Base-by-base conservation (phyloP, 1,284 basidiomycete species). In the Heterobasidion annosum region DNA sequence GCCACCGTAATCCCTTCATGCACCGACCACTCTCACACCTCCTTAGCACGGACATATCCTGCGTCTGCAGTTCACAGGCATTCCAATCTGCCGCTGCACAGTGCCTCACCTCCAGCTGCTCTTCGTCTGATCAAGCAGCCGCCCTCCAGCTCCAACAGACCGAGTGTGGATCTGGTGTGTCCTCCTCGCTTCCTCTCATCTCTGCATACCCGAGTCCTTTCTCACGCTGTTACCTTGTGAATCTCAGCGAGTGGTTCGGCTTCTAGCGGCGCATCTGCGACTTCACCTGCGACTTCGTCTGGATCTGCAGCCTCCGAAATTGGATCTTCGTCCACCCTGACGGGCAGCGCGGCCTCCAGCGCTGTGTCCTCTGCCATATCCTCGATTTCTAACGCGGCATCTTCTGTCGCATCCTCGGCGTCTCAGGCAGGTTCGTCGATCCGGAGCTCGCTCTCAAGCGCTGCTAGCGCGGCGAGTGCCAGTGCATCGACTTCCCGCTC, bases 101-200 rank as follows among this genome's bases (percentile, higher is more conserved):
- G 9, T 69, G 68, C 58, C 55, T 68, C 42, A 5, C 51, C 32
- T 19, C 53, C 16, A 58, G 48, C 42, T 68, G 68, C 62, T 51
- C 63, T 1, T 4, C 61, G 9, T 48, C 53, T 2, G 65, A 66
- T 32, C 46, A 61, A 34, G 12, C 51, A 32, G 53, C 63, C n/a
- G 67, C 66, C 0, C 37, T 50, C 48, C 56, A 56, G 35, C 59
- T 68, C 35, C 60, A 67, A 55, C 19, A 55, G 9, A 2, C 50
- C 3, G 50, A 66, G 54, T 71, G 68, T 48, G 67, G 53, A 32
- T 60, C 60, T 42, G 61, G 62, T 64, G 65, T 60, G 61, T 66
- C 52, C 51, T 62, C 57, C 56, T 65, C 62, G 57, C 4, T 18
- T 43, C 8, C 50, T 25, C 43, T 32, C 18, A 19, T 40, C 2